phyloP scores from a whole-genome alignment of 352 stramenopile genomes.

The Phytophthora quininea region DNA sequence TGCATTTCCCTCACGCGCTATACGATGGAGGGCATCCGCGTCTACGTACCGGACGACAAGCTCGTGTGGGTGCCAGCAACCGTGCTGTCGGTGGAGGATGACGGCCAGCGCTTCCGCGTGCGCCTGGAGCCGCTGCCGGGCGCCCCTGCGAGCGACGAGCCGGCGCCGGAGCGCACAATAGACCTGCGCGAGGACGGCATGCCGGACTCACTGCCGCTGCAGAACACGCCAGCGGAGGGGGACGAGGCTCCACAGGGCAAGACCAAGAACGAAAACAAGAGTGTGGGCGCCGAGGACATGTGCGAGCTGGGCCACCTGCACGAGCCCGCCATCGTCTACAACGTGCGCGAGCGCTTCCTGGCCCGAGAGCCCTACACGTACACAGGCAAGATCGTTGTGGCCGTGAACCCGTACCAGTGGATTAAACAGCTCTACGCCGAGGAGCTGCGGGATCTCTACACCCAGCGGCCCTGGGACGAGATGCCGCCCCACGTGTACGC shows the following conservation, averaged over 20 bases:
- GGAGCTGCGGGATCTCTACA: slow-evolving; percentile 76
- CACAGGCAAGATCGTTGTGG: slow-evolving; percentile 97
- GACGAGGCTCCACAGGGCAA: not conserved
- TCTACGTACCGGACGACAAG: slow-evolving; percentile 84
- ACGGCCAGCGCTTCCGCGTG: slow-evolving; percentile 72
- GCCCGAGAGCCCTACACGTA: slow-evolving; percentile 95
- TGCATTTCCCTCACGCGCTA: slow-evolving; percentile 15
- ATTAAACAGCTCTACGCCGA: slow-evolving; percentile 88
- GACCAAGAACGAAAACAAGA: not conserved
- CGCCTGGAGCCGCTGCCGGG: slow-evolving; percentile 43
- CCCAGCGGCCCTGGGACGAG: slow-evolving; percentile 56
- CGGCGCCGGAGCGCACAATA: slow-evolving; percentile 58
- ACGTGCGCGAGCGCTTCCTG: slow-evolving; percentile 87
- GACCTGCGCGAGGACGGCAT: slow-evolving; percentile 78
- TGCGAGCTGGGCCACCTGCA: slow-evolving; percentile 87
- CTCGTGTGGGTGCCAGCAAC: slow-evolving; percentile 84
- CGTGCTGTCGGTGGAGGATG: slow-evolving; percentile 65
- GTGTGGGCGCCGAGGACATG: slow-evolving; percentile 82
- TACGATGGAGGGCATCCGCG: slow-evolving; percentile 76
- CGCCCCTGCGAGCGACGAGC: slow-evolving; percentile 24
- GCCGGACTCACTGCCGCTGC: slow-evolving; percentile 76
- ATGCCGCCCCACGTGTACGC: slow-evolving; percentile 92
- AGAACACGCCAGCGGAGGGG: slow-evolving; percentile 48
- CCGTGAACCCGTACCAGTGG: slow-evolving; percentile 96
- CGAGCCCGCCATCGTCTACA: slow-evolving; percentile 93